Evolutionary conservation across 169 alveolate genomes (phyloP), one percentile per base, ranked within the genome.

Genomic region (Babesia caballi): DNA sequence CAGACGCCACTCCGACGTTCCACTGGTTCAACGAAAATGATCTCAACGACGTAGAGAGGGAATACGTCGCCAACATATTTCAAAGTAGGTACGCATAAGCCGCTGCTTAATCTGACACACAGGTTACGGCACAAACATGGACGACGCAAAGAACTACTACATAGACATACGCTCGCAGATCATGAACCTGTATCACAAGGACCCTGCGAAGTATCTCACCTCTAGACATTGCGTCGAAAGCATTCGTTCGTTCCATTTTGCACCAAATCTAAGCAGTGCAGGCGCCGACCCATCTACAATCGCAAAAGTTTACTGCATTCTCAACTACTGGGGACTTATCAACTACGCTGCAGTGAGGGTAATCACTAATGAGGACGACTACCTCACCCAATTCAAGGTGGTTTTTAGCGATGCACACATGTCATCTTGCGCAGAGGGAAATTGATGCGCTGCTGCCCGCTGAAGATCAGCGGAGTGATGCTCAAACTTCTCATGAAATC

Each of bases 261-360:
- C 19, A n/a, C 7, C 30, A 27, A 17, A 9, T 30, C 25, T 41
- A 15, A 11, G 9, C 4, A 3, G 54, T 3, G 25, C 38, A 49
- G 90, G 61, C 44, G 93, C 82, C 4, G 94, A 89, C 49, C 88
- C 91, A 0, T 74, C 94, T 9, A 51, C 83, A 28, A 52, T 89
- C 54, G 66, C 87, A 51, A 86, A 83, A 30, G 44, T 87, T 14
- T 88, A 86, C 50, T 41, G 85, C 12, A 56, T 86, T 47, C 85
- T 89, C 17, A 88, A 89, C 68, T 89, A 86, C 50, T 89, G 94
- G 94, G 93, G 93, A 12, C 17, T 87, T 14, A 89, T 89, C 53
- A 89, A 89, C 74, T 88, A 73, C 63, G 93, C 75, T 38, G 94
- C 93, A 7, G n/a, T 7, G 61, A 52, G 61, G 35, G 11, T 5